Evolutionary conservation across 192 early-diverging fungal species (phyloP).

Genomic region (Coemansia sp.): DNA sequence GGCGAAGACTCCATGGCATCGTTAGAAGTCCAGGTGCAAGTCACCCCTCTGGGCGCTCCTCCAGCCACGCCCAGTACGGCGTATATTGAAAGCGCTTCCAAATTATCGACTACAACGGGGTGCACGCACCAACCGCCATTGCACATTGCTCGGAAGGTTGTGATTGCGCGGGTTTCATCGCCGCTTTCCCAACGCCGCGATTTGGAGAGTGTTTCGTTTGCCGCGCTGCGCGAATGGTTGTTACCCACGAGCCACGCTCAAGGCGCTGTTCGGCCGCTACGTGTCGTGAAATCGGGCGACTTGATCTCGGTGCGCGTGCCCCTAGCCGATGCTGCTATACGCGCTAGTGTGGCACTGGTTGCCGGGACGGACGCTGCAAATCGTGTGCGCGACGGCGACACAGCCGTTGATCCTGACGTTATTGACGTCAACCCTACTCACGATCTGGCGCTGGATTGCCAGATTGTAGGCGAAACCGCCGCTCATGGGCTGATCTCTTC

Average conservation of each 20-base stretch:
- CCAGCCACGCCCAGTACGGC: constrained; percentile 21
- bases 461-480: neutral
- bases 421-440: constrained; percentile 26
- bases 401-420: neutral
- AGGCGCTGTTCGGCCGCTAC: neutral
- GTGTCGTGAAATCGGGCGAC: constrained; percentile 38
- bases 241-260: neutral
- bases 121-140: constrained; percentile 19
- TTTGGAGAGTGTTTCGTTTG: constrained; percentile 27
- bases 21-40: neutral
- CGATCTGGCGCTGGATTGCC: constrained; percentile 13
- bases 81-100: constrained; percentile 5
- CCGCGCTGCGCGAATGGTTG: constrained; percentile 41
- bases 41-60: constrained; percentile 35
- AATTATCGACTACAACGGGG: neutral
- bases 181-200: constrained; percentile 46
- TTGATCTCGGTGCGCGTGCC: constrained; percentile 36
- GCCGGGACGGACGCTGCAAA: constrained; percentile 21
- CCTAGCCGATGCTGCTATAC: constrained; percentile 28
- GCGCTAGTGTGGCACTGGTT: constrained; percentile 24
- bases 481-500: neutral
- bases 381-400: constrained; percentile 13
- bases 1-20: neutral
- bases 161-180: constrained; percentile 36
- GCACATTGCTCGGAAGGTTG: constrained; percentile 27